Evolutionary conservation across 2,329 filamentous ascomycete genomes (phyloP), one percentile per base, ranked within the genome.

Genomic region (Xylariales sp.): DNA sequence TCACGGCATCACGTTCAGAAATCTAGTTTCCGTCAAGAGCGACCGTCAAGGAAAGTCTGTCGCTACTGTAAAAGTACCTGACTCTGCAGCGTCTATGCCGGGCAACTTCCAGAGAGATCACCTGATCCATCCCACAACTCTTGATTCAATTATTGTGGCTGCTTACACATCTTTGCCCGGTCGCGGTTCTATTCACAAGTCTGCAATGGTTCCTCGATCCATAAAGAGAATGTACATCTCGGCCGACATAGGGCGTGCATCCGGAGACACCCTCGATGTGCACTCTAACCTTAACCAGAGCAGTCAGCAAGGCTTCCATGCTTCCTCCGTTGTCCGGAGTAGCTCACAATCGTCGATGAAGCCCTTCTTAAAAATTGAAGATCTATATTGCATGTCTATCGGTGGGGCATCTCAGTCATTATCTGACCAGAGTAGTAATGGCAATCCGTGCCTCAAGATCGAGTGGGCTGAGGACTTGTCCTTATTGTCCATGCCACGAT

Each of bases 121-220:
- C 15, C 6, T 34, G 6, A 13, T 34, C 5, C 32, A 34, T 17
- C 32, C 32, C 11, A 34, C 32, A 56, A 5, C 44, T 46, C 7
- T 51, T 61, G 37, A 57, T 53, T 13, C 34, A 58, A 48, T 49
- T 5, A 39, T 51, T 33, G 39, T 47, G 5, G 13, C 33, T 11
- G 17, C 25, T 32, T 27, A 53, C 41, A 43, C 50, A 5, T 42
- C 32, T 5, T 11, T 34, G 17, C 32, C 32, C 25, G 32, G 19
- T 7, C 6, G 43, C 3, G 41, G 47, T 6, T 53, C 54, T 4
- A 53, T 54, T 45, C 53, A 55, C 13, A 17, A 42, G 6, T 8
- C 10, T 36, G 43, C 29, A 41, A 40, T 38, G 13, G 11, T 50
- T 33, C n/a, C 34, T 4, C 42, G 6, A 33, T 46, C 8, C n/a